Conservation (phyloP, 2,329 filamentous ascomycete species). For the Colletotrichum sp. region DNA sequence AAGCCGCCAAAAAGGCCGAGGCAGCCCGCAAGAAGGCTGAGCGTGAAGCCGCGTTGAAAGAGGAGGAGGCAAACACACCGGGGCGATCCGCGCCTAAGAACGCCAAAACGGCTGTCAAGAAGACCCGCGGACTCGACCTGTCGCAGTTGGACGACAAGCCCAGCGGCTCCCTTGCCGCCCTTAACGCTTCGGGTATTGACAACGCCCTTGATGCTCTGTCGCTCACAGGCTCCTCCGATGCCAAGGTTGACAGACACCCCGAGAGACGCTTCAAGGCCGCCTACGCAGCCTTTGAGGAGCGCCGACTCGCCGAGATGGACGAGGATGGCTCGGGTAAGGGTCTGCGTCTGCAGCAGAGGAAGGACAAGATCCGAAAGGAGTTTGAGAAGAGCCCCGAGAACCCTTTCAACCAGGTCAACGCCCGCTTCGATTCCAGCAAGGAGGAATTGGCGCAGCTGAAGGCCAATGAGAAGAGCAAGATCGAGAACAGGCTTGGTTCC, state of each 20-base stretch:
- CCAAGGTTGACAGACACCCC: conserved; percentile 86
- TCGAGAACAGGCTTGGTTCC: conserved; percentile 70
- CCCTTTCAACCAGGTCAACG: conserved; percentile 87
- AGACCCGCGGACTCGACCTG: conserved; percentile 75
- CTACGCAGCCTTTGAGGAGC: conserved; percentile 81
- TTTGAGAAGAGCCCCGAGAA: conserved; percentile 96
- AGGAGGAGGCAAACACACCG: conserved; percentile 75
- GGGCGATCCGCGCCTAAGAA: conserved; percentile 69
- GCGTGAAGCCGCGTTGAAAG: conserved; percentile 79
- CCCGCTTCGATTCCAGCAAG: conserved; percentile 76
- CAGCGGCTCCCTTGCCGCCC: conserved; percentile 51
- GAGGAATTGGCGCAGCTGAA: conserved; percentile 75
- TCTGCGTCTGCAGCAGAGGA: conserved; percentile 81
- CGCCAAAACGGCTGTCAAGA: conserved; percentile 71
- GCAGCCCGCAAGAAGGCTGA: conserved; percentile 90
- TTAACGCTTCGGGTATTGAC: conserved; percentile 90
- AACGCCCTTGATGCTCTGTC: conserved; percentile 89
- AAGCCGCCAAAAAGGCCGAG: conserved; percentile 83
- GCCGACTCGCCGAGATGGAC: conserved; percentile 84
- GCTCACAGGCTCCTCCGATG: conserved; percentile 58
- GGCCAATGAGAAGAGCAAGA: conserved; percentile 72
- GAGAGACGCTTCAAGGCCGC: conserved; percentile 89
- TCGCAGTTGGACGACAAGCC: conserved; percentile 69
- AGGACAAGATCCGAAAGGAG: conserved; percentile 85
- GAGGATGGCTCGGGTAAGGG: conserved; percentile 75